Evolutionary conservation across 2,329 filamentous ascomycete genomes (phyloP).

Genomic region (Claviceps humidiphila): DNA sequence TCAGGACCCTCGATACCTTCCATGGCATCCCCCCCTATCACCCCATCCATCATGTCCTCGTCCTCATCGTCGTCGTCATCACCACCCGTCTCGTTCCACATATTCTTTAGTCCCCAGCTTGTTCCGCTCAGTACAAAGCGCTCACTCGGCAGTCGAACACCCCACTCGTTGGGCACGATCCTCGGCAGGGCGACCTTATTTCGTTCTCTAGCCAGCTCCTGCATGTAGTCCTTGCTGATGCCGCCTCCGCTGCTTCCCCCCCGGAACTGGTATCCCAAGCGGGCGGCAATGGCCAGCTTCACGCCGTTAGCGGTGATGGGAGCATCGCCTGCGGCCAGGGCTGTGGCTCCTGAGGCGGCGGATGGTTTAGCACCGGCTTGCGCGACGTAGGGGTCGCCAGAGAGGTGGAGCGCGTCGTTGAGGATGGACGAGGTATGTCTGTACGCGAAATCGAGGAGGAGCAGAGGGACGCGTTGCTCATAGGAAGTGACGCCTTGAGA

Average conservation of each 20-base stretch:
- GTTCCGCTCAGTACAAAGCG: constrained; percentile 54
- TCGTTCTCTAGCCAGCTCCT: constrained; percentile 58
- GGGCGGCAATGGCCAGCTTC: constrained; percentile 56
- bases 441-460: constrained; percentile 79
- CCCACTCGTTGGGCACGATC: constrained; percentile 53
- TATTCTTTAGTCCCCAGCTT: constrained; percentile 49
- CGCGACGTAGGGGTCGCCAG: constrained; percentile 52
- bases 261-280: constrained; percentile 57
- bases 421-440: constrained; percentile 63
- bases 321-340: constrained; percentile 36
- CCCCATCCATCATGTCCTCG: constrained; percentile 26
- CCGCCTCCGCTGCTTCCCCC: constrained; percentile 38
- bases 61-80: constrained; percentile 28
- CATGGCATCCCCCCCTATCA: constrained; percentile 29
- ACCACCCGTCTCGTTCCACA: constrained; percentile 38
- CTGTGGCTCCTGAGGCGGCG: constrained; percentile 34
- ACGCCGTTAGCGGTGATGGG: constrained; percentile 53
- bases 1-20: constrained; percentile 30
- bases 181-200: constrained; percentile 55
- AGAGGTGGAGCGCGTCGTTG: constrained; percentile 55
- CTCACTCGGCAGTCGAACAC: constrained; percentile 52
- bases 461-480: constrained; percentile 68
- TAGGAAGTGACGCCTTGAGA: constrained; percentile 68
- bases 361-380: constrained; percentile 41
- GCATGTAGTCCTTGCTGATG: constrained; percentile 60